phyloP scores from a whole-genome alignment of 306 rosid genomes.

The Casuarina glauca region DNA sequence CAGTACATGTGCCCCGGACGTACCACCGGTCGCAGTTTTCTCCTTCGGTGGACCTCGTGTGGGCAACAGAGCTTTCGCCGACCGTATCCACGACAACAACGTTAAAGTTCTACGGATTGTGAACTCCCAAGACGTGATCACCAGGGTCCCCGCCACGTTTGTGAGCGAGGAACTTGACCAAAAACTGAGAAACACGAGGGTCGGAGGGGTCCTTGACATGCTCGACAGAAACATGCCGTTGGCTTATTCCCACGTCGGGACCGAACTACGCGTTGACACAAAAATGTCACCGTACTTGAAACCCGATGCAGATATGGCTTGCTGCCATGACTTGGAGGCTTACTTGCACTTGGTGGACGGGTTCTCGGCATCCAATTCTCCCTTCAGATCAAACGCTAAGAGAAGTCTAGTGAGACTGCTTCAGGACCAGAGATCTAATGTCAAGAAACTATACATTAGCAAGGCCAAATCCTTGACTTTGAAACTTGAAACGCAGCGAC shows the following conservation, averaged over 20 bases:
- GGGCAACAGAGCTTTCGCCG: slow-evolving; percentile 66
- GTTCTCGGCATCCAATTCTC: slow-evolving; percentile 75
- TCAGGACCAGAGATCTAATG: slow-evolving; percentile 69
- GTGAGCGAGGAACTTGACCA: slow-evolving; percentile 52
- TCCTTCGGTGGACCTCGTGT: slow-evolving; percentile 94
- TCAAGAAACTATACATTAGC: slow-evolving; percentile 75
- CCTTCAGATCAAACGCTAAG: slow-evolving; percentile 81
- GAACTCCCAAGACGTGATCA: slow-evolving; percentile 82
- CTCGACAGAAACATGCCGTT: slow-evolving; percentile 52
- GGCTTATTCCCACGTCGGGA: slow-evolving; percentile 79
- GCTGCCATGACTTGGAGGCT: slow-evolving; percentile 93
- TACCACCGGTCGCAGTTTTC: slow-evolving; percentile 74
- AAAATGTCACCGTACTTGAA: slow-evolving; percentile 86
- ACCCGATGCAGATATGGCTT: slow-evolving; percentile 84
- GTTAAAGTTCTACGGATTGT: slow-evolving; percentile 83
- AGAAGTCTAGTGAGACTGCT: slow-evolving; percentile 71
- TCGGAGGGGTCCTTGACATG: slow-evolving; percentile 45
- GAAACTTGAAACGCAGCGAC: slow-evolving; percentile 42
- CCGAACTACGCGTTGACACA: slow-evolving; percentile 70
- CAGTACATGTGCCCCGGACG: slow-evolving; percentile 30
- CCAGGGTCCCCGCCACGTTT: slow-evolving; percentile 57
- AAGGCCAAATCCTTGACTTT: slow-evolving; percentile 64
- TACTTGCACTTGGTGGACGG: slow-evolving; percentile 94
- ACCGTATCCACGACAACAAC: slow-evolving; percentile 28
- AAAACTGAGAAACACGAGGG: slow-evolving; percentile 35